Percentiles rank a stretch among this genome's conserved stretches.
Evolutionary conservation across 768 basidiomycete genomes (phyloP).

Genomic region (Dendrothele bispora): DNA sequence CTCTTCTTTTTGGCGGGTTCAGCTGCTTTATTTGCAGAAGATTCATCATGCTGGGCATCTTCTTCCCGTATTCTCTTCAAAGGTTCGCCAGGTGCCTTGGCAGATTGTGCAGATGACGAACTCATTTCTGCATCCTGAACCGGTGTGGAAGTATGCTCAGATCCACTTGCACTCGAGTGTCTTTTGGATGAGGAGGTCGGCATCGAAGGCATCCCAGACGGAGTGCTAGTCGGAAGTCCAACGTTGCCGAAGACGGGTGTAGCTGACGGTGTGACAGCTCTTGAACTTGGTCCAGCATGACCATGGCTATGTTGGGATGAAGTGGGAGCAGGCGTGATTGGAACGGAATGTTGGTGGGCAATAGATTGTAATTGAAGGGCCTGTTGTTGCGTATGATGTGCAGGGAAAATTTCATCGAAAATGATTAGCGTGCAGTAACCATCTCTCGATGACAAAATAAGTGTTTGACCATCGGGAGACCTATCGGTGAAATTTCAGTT

Average conservation of each 20-base stretch:
- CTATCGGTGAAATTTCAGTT: conserved; percentile 37
- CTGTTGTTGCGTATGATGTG: conserved; percentile 89
- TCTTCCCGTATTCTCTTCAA: conserved; percentile 21
- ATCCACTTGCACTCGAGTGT: conserved; percentile 23
- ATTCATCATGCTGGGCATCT: conserved; percentile 18
- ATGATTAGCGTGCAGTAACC: conserved; percentile 96
- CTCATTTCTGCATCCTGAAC: conserved; percentile 41
- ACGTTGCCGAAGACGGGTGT: conserved; percentile 33
- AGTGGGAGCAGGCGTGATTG: conserved; percentile 42
- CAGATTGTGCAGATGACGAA: conserved; percentile 1
- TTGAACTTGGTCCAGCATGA: conserved; percentile 19
- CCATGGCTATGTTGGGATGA: conserved; percentile 20
- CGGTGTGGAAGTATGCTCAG: conserved; percentile 48
- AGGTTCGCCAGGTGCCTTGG: conserved; percentile 1
- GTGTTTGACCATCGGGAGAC: conserved; percentile 94
- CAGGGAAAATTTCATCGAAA: conserved; percentile 91
- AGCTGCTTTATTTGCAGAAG: conserved; percentile 10
- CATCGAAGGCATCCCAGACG: conserved; percentile 3
- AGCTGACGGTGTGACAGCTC: conserved; percentile 33
- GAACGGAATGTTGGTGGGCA: conserved; percentile 79
- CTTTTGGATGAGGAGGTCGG: neutral
- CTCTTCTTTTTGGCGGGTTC: conserved; percentile 87
- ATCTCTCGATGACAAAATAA: conserved; percentile 90
- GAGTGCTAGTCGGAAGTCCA: conserved; percentile 25
- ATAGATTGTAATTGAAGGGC: conserved; percentile 89